These are phyloP conservation scores for Haematococcus sp. DNA, from an alignment of 139 green algal species.

Conservation along the genomic window DNA sequence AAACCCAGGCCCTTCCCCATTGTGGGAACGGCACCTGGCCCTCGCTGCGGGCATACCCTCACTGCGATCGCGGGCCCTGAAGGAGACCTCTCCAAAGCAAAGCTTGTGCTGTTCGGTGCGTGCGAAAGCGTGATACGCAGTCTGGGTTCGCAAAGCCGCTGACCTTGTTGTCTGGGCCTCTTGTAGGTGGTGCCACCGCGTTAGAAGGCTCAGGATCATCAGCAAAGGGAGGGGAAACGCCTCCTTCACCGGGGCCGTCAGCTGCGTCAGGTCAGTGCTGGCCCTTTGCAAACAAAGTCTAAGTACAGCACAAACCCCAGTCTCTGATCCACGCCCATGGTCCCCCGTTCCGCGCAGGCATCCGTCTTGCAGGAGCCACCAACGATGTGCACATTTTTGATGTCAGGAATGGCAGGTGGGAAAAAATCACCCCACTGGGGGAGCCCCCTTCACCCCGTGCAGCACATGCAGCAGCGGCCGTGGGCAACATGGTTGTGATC, in stretches of 20 bases:
- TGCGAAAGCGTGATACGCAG: background rate
- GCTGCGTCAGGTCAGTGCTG: conserved; percentile 26
- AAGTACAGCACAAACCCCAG: too few species aligned
- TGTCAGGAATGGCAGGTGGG: conserved; percentile 79
- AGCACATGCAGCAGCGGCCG: conserved; percentile 94
- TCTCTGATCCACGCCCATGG: background rate
- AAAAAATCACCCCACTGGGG: conserved; percentile 75
- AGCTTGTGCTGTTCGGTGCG: conserved; percentile 88
- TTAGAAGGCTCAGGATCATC: conserved; percentile 76
- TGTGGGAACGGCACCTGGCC: conserved; percentile 52
- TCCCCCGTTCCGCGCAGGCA: conserved; percentile 52
- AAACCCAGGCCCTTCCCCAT: conserved; percentile 55
- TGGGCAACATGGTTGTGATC: conserved; percentile 98
- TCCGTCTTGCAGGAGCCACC: conserved; percentile 87
- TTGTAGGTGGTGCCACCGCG: conserved; percentile 84
- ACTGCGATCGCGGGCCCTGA: conserved; percentile 78
- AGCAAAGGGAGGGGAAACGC: conserved; percentile 32
- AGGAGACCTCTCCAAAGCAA: conserved; percentile 63
- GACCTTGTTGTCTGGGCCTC: background rate
- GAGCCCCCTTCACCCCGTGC: conserved; percentile 90
- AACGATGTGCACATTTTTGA: conserved; percentile 95
- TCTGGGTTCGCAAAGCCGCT: background rate
- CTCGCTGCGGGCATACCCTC: conserved; percentile 91
- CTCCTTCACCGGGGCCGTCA: conserved; percentile 22
- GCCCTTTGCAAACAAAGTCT: too few species aligned